These are phyloP conservation scores for Sphenostylis stenocarpa DNA, from an alignment of 306 rosid genomes.

Conservation along the genomic window DNA sequence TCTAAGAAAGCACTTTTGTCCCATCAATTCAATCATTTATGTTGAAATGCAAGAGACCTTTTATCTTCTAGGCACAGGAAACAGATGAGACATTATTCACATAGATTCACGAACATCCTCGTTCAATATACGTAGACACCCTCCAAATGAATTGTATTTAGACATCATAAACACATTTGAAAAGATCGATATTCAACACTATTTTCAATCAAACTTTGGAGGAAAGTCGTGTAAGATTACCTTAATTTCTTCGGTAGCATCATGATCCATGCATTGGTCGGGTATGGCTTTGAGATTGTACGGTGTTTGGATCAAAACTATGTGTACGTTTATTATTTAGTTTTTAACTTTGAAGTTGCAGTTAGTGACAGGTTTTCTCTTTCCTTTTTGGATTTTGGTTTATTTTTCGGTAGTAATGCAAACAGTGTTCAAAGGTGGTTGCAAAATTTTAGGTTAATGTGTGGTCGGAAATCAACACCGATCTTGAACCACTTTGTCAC, in stretches of 20 bases:
- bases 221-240: conserved; percentile 17
- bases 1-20: not conserved
- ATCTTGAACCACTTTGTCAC: conserved; percentile 39
- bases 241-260: conserved; percentile 29
- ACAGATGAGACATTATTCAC: not conserved
- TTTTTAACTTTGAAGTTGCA: conserved; percentile 24
- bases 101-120: conserved; percentile 7
- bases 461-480: conserved; percentile 38
- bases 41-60: not conserved
- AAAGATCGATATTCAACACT: not conserved
- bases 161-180: not conserved
- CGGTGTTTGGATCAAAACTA: not conserved
- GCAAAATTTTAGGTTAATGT: conserved; percentile 38
- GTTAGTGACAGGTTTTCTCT: conserved; percentile 3
- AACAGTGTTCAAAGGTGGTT: conserved; percentile 38
- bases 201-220: not conserved
- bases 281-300: not conserved
- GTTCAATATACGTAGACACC: not conserved
- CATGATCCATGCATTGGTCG: not conserved
- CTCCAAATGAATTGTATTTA: not conserved
- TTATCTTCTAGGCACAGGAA: not conserved
- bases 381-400: not conserved
- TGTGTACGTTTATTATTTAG: not conserved
- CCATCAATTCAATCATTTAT: not conserved
- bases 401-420: conserved; percentile 17